phyloP scores from a whole-genome alignment of 2,329 filamentous ascomycete species.

The Fusarium solani-melongenae region DNA sequence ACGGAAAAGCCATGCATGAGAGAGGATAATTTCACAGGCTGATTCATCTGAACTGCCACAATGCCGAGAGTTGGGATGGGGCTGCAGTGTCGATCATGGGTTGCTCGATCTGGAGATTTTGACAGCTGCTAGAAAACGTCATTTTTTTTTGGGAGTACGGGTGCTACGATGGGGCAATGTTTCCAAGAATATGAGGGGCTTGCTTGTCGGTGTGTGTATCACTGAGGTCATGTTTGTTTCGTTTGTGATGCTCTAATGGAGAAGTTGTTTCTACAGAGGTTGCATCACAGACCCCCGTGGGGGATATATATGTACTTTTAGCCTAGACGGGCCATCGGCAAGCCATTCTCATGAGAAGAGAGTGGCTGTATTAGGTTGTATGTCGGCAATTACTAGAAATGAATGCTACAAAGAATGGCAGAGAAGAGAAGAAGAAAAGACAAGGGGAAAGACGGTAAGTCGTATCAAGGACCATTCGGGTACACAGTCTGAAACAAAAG shows the following conservation, averaged over 20 bases:
- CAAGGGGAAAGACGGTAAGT: not conserved
- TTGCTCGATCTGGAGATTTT: not conserved
- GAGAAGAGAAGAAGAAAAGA: not conserved
- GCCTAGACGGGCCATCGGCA: not conserved
- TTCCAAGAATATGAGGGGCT: not conserved
- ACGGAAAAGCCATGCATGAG: not conserved
- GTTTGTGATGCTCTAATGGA: not conserved
- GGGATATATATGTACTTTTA: not conserved
- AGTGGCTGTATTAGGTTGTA: not conserved
- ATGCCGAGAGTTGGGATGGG: not conserved
- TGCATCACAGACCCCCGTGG: not conserved
- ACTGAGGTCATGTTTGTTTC: not conserved
- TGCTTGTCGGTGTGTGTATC: not conserved
- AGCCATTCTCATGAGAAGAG: not conserved
- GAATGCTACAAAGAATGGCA: not conserved
- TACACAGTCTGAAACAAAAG: not conserved
- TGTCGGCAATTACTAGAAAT: not conserved
- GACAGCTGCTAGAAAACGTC: not conserved
- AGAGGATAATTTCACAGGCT: not conserved
- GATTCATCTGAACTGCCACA: not conserved
- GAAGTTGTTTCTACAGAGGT: not conserved
- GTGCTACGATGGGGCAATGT: not conserved
- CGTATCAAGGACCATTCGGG: not conserved
- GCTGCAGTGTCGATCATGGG: constrained; percentile 15
- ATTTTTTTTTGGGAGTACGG: not conserved